Conservation (phyloP, 306 rosid genomes). For the Glycine tomentella region DNA sequence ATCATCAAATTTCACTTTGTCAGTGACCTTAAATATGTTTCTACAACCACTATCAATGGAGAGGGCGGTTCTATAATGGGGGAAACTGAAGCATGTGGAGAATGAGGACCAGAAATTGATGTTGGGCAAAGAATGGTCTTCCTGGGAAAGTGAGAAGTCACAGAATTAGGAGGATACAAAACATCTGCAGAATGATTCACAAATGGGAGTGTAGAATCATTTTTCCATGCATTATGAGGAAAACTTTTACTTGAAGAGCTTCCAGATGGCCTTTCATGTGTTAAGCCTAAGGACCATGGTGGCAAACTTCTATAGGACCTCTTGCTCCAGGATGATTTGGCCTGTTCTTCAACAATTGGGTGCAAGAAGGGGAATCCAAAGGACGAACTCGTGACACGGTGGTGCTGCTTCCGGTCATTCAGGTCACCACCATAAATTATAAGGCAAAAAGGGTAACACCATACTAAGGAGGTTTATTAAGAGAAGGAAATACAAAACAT, state of each 20-base stretch:
- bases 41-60: conserved; percentile 47
- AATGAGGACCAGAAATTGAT: conserved; percentile 54
- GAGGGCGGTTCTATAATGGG: conserved; percentile 47
- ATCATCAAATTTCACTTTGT: too few species aligned
- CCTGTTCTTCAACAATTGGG: too few species aligned
- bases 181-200: conserved; percentile 50
- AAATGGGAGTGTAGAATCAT: conserved; percentile 45
- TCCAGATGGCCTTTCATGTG: conserved; percentile 48
- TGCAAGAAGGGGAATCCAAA: conserved; percentile 61
- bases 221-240: conserved; percentile 52
- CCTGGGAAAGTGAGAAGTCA: conserved; percentile 51
- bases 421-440: conserved; percentile 39
- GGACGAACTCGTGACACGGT: conserved; percentile 50
- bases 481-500: neutral
- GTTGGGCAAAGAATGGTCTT: conserved; percentile 46
- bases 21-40: conserved; percentile 48
- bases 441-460: neutral
- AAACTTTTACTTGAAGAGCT: conserved; percentile 51
- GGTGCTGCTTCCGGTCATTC: conserved; percentile 49
- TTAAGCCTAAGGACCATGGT: conserved; percentile 59
- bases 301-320: conserved; percentile 55
- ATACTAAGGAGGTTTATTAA: neutral
- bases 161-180: conserved; percentile 49
- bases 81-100: conserved; percentile 53
- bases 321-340: conserved; percentile 56